Evolutionary conservation across 768 basidiomycete genomes (phyloP).

Genomic region (Trametes elegans): DNA sequence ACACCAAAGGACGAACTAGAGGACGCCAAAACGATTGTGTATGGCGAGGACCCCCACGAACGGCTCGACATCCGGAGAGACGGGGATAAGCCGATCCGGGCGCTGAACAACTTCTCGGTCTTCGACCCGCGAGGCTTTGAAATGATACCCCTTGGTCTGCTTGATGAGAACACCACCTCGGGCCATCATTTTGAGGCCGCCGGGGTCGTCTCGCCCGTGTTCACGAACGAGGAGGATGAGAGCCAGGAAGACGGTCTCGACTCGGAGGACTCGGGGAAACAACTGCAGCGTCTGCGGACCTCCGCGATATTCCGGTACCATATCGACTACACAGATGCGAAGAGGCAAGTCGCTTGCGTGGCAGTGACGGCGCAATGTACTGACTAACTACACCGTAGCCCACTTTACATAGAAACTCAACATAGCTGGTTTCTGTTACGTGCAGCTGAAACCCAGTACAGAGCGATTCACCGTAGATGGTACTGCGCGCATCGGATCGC

Average conservation of each 20-base stretch:
- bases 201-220: slow-evolving; percentile 49
- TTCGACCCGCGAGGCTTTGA: slow-evolving; percentile 54
- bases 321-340: slow-evolving; percentile 47
- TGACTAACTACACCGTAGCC: slow-evolving; percentile 37
- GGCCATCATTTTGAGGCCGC: slow-evolving; percentile 50
- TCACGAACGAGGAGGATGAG: slow-evolving; percentile 57
- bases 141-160: slow-evolving; percentile 45
- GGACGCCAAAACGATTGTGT: slow-evolving; percentile 18
- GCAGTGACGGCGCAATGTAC: neutral
- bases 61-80: too few species aligned
- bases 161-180: slow-evolving; percentile 41
- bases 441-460: slow-evolving; percentile 46
- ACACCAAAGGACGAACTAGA: slow-evolving; percentile 13
- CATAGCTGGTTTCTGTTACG: slow-evolving; percentile 63
- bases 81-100: too few species aligned
- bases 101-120: slow-evolving; percentile 47
- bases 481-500: slow-evolving; percentile 49
- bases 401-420: slow-evolving; percentile 63
- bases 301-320: slow-evolving; percentile 45
- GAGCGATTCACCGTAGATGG: slow-evolving; percentile 44
- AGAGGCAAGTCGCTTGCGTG: slow-evolving; percentile 45
- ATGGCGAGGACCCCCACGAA: slow-evolving; percentile 29
- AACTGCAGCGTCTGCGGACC: slow-evolving; percentile 40
- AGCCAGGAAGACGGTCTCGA: slow-evolving; percentile 53
- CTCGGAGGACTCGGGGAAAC: slow-evolving; percentile 22